phyloP scores from a whole-genome alignment of 2,329 filamentous ascomycete genomes.

The Fusarium zealandicum region DNA sequence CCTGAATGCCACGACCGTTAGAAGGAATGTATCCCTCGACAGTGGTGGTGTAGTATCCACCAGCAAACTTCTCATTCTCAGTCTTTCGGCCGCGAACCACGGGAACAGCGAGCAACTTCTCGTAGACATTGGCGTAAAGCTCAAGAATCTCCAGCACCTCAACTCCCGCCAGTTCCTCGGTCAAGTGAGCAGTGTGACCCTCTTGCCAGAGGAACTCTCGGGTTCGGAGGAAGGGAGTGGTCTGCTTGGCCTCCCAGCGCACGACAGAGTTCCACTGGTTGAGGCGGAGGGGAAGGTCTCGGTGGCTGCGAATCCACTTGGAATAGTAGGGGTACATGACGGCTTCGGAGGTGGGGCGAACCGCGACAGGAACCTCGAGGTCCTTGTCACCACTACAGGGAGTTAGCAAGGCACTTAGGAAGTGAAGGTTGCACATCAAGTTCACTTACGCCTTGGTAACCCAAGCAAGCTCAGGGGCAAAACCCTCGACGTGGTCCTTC shows the following conservation, averaged over 20 bases:
- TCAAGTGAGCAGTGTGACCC: slow-evolving; percentile 89
- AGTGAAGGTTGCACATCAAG: neutral
- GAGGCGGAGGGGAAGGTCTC: slow-evolving; percentile 89
- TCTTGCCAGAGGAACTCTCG: slow-evolving; percentile 99
- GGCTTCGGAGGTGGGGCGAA: slow-evolving; percentile 73
- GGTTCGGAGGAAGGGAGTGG: slow-evolving; percentile 84
- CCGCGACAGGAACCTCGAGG: slow-evolving; percentile 79
- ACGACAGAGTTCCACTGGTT: slow-evolving; percentile 98
- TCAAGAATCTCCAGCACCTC: slow-evolving; percentile 95
- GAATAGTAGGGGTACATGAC: slow-evolving; percentile 97
- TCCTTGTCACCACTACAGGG: slow-evolving; percentile 80
- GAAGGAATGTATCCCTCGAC: slow-evolving; percentile 96
- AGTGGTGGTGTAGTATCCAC: slow-evolving; percentile 95
- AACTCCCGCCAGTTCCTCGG: slow-evolving; percentile 77
- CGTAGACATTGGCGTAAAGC: slow-evolving; percentile 89
- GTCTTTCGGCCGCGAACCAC: slow-evolving; percentile 95
- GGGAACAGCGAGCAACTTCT: slow-evolving; percentile 91
- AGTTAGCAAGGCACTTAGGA: slow-evolving; percentile 17
- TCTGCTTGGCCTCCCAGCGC: slow-evolving; percentile 97
- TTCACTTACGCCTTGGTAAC: slow-evolving; percentile 77
- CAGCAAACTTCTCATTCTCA: slow-evolving; percentile 97
- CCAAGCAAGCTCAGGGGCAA: slow-evolving; percentile 91
- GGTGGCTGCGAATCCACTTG: slow-evolving; percentile 96
- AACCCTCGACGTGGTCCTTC: slow-evolving; percentile 98
- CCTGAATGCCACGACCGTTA: slow-evolving; percentile 96